Conservation (phyloP, 257 asterid genomes). For the Nicotiana noctiflora region DNA sequence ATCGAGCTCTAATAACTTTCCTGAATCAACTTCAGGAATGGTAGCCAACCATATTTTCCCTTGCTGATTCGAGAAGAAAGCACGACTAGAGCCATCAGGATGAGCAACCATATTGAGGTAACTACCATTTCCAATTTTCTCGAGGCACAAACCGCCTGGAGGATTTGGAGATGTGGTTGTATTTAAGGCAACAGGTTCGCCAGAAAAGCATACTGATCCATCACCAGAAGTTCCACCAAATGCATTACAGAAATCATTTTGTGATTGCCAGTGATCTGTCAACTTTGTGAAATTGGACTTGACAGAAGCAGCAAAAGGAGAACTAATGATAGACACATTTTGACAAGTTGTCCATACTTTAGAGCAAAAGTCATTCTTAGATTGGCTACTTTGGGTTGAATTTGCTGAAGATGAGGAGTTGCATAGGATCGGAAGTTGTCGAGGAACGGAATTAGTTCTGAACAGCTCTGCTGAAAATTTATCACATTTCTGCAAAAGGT, state of each 20-base stretch:
- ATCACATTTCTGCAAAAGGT: constrained; percentile 71
- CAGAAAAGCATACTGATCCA: constrained; percentile 49
- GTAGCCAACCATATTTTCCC: constrained; percentile 79
- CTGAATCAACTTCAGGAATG: constrained; percentile 56
- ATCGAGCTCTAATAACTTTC: constrained; percentile 44
- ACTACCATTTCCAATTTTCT: constrained; percentile 69
- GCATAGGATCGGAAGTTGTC: constrained; percentile 64
- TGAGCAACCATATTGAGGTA: constrained; percentile 76
- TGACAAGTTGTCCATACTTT: constrained; percentile 67
- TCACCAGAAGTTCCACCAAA: constrained; percentile 62
- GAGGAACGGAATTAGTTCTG: constrained; percentile 31
- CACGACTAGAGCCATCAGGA: constrained; percentile 83
- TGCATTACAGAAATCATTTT: constrained; percentile 52
- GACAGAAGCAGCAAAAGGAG: constrained; percentile 53
- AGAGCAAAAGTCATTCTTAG: constrained; percentile 49
- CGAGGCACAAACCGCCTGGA: constrained; percentile 70
- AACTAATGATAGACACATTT: constrained; percentile 48
- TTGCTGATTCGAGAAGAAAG: constrained; percentile 74
- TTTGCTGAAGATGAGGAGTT: constrained; percentile 57
- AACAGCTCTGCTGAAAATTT: constrained; percentile 70
- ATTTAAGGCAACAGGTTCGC: constrained; percentile 43
- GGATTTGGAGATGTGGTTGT: constrained; percentile 32
- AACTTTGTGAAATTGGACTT: constrained; percentile 47
- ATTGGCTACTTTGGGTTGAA: constrained; percentile 41
- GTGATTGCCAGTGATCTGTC: constrained; percentile 60